These are phyloP conservation scores for Aureoboletus auriporus DNA, from an alignment of 768 basidiomycete genomes.

Conservation along the genomic window DNA sequence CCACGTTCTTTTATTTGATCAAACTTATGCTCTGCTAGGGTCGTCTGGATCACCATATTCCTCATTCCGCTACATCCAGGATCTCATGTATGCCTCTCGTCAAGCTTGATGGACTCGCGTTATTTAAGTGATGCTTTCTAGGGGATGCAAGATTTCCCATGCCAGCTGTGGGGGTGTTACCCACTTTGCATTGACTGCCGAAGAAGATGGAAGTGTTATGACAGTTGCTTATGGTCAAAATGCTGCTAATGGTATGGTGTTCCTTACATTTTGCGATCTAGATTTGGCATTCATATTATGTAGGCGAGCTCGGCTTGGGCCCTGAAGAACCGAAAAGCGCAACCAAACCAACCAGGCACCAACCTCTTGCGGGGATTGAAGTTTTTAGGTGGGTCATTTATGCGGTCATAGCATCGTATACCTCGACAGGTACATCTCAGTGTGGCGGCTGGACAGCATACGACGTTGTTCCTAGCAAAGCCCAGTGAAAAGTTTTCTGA, in stretches of 20 bases:
- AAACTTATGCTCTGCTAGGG: constrained; percentile 43
- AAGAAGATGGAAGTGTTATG: constrained; percentile 74
- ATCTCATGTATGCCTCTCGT: constrained; percentile 60
- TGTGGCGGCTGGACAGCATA: constrained; percentile 83
- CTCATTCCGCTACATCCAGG: constrained; percentile 80
- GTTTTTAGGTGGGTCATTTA: constrained; percentile 53
- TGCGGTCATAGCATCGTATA: background rate
- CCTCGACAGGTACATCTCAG: constrained; percentile 34
- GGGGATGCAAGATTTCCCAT: constrained; percentile 73
- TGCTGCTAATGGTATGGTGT: constrained; percentile 64
- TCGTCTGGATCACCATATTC: constrained; percentile 90
- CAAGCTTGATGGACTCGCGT: background rate
- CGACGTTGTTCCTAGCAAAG: constrained; percentile 75
- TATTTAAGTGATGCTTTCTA: constrained; percentile 24
- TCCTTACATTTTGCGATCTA: background rate
- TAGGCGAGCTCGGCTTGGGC: constrained; percentile 80
- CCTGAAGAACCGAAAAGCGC: constrained; percentile 80
- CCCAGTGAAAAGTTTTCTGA: constrained; percentile 75
- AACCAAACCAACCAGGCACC: constrained; percentile 72
- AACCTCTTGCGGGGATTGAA: constrained; percentile 72
- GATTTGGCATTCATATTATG: background rate
- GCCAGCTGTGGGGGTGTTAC: constrained; percentile 84
- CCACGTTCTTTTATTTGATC: background rate
- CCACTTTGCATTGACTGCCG: constrained; percentile 74
- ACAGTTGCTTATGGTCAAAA: constrained; percentile 85